Evolutionary conservation across 768 basidiomycete species (phyloP), one percentile per base, ranked within the genome.

Genomic region (Ramaria rubella): DNA sequence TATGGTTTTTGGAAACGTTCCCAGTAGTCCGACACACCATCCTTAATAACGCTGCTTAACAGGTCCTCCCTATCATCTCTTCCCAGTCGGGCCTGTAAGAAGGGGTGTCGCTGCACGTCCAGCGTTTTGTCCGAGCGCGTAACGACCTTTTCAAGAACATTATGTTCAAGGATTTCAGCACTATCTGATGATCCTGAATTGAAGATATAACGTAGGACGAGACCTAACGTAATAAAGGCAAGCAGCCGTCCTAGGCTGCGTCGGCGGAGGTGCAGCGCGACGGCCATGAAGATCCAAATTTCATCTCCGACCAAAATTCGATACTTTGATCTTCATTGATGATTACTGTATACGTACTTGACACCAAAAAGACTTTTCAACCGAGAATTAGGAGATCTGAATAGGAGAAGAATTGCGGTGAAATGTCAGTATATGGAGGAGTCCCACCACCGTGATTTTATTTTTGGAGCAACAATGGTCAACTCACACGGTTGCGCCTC

Each of bases 1-100:
- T 91, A 95, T 14, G 95, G 94, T 62, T 86, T 77, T 66, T 96
- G 93, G 68, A 90, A 96, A 27, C 91, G 77, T 14, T 85, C 82
- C 96, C 95, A 99, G 66, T 88, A 97, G 69, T 97, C 90, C 46
- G 75, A 65, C 40, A 86, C 80, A 15, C 95, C 95, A 64, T 89
- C 82, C 49, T 76, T 70, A 58, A 97, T 81, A 29, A 90, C 74
- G 58, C 80, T 77, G 48, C 82, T 79, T 61, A 98, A 82, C 52
- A 97, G 75, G 64, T 96, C 95, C 1, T 81, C 79, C 45, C 83
- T 75, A 62, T 87, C 83, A 65, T 97, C 95, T 58, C 95, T 76
- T 1, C 94, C 94, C 73, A 92, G 81, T 31, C 96, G 79, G 2
- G 81, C 78, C 72, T 98, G 96, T 40, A 98, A 68, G 67, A 96